Base-by-base conservation (phyloP, 257 asterid genomes). In the Nicotiana noctiflora region DNA sequence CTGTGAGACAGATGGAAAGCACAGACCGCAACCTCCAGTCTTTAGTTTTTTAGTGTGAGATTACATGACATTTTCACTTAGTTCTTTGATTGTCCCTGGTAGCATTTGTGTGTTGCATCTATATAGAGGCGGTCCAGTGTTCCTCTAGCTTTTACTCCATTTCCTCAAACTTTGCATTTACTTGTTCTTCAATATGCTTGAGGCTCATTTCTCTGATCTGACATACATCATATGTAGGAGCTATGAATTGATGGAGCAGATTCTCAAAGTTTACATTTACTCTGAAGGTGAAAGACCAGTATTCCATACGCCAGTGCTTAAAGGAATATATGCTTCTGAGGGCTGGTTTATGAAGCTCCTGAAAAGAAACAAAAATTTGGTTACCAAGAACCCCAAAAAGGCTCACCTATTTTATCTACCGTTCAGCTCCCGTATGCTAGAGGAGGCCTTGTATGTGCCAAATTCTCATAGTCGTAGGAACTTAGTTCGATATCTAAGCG, bases 341-440 rank as follows among this genome's bases (percentile, higher is more conserved):
- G 98, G 98, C 40, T 93, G 97, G 97, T 93, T 93, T 88, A 88
- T 93, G 93, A 92, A 91, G 90, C 88, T 85, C 76, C 87, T 93
- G 52, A 85, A 92, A 82, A 27, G 87, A 19, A 87, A 81, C 91
- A 93, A 89, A 79, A 82, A 84, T 56, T 87, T 88, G 19, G 84
- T 86, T 37, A 89, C 97, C 6, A 89, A 86, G 78, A 87, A 88
- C 46, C 89, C 94, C n/a, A 86, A 64, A 46, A 85, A 86, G 72
- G 98, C 98, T 63, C 96, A 92, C 87, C 81, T 93, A 34, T 93
- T 93, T 82, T 93, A 91, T 87, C 67, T 93, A 53, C 98, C 98
- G 17, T 92, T 92, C 86, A 91, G 97, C 83, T 85, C 97, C 2
- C 86, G 92, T 15, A 77, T 44, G 81, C 81, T 93, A 31, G 91